These are phyloP conservation scores for Wickerhamomyces bovis DNA, from an alignment of 805 yeast genomes.

Conservation along the genomic window DNA sequence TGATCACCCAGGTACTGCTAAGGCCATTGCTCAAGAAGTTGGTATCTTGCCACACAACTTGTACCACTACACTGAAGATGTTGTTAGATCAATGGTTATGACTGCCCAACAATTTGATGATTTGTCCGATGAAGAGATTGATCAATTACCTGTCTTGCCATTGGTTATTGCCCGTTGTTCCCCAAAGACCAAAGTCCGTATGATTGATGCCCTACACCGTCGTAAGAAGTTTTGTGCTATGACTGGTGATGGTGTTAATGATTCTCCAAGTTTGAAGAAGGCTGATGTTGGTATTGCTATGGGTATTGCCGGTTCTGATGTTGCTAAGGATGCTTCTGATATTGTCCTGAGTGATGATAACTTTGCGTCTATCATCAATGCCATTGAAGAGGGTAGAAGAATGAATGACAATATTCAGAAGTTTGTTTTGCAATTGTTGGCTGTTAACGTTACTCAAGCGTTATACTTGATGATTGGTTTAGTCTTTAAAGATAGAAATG, in stretches of 20 bases:
- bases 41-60: slow-evolving; percentile 65
- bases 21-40: slow-evolving; percentile 75
- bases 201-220: slow-evolving; percentile 72
- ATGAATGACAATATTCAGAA: slow-evolving; percentile 77
- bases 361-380: slow-evolving; percentile 72
- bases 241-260: slow-evolving; percentile 85
- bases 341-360: slow-evolving; percentile 72
- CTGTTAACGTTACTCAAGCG: slow-evolving; percentile 70
- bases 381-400: slow-evolving; percentile 75
- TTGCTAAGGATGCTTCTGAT: slow-evolving; percentile 79
- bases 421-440: slow-evolving; percentile 66
- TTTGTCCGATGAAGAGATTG: slow-evolving; percentile 55
- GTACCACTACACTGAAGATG: slow-evolving; percentile 48
- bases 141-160: slow-evolving; percentile 59
- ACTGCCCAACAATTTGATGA: slow-evolving; percentile 68
- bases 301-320: slow-evolving; percentile 80
- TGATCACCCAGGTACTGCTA: slow-evolving; percentile 74
- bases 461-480: slow-evolving; percentile 64
- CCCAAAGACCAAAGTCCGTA: slow-evolving; percentile 74
- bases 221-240: slow-evolving; percentile 63
- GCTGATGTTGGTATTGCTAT: slow-evolving; percentile 82
- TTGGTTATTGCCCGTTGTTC: slow-evolving; percentile 79
- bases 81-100: slow-evolving; percentile 65
- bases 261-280: slow-evolving; percentile 68
- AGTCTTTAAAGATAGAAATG: slow-evolving; percentile 57